Conservation (phyloP, 192 early-diverging fungal genomes). For the Coemansia interrupta region DNA sequence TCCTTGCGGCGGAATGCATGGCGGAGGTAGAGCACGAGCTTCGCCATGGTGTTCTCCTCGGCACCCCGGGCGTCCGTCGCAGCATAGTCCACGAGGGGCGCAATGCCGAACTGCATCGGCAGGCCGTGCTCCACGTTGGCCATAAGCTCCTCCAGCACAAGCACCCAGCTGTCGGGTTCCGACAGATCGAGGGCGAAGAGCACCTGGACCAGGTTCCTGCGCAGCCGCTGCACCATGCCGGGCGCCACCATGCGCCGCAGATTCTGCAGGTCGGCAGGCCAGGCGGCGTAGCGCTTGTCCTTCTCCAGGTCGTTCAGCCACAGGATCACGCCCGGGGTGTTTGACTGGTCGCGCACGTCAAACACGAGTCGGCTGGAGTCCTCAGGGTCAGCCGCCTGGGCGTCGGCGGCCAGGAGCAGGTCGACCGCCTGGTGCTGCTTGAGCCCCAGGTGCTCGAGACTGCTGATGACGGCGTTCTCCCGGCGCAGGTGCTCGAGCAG, state of each 20-base stretch:
- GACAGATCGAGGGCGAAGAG: conserved; percentile 77
- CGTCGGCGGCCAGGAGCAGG: conserved; percentile 14
- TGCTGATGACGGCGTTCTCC: conserved; percentile 53
- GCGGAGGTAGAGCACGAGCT: conserved; percentile 35
- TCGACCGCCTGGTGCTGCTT: conserved; percentile 25
- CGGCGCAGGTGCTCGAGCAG: conserved; percentile 58
- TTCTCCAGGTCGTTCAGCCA: conserved; percentile 94
- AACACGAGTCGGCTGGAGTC: conserved; percentile 51
- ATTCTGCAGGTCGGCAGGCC: conserved; percentile 57
- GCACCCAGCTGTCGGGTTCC: conserved; percentile 49
- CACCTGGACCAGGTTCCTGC: conserved; percentile 73
- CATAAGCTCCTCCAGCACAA: conserved; percentile 60
- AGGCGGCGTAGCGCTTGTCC: conserved; percentile 70
- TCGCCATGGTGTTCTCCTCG: conserved; percentile 28
- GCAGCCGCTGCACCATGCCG: conserved; percentile 70
- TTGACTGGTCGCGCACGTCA: conserved; percentile 70
- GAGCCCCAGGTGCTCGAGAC: conserved; percentile 49
- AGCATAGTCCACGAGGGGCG: conserved; percentile 58
- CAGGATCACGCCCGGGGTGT: conserved; percentile 54
- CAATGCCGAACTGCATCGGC: conserved; percentile 84
- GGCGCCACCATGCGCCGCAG: conserved; percentile 61
- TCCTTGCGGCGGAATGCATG: conserved; percentile 34
- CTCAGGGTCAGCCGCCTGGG: neutral
- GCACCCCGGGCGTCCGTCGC: conserved; percentile 24
- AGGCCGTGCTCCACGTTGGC: conserved; percentile 64